Percentiles rank a stretch among this genome's conserved stretches.
Evolutionary conservation across 148 eudicot species (phyloP).

Genomic region (Dysphania ambrosioides): DNA sequence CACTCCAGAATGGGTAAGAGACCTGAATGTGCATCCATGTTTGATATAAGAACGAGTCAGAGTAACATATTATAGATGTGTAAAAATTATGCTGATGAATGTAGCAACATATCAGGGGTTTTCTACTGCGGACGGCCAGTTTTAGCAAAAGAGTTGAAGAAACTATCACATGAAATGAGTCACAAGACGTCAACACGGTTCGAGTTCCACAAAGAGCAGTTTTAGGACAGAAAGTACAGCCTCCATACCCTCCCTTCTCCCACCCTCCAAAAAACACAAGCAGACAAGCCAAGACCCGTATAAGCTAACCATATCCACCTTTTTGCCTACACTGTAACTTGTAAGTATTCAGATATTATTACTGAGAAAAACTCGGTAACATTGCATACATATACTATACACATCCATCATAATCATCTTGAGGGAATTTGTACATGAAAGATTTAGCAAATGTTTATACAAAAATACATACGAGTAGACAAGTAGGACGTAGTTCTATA

Average conservation of each 20-base stretch:
- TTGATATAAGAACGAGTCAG: neutral
- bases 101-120: slow-evolving; percentile 55
- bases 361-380: slow-evolving; percentile 7
- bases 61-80: neutral
- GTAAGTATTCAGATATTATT: slow-evolving; percentile 30
- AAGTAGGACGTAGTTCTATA: neutral
- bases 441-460: slow-evolving; percentile 5
- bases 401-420: slow-evolving; percentile 11
- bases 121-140: slow-evolving; percentile 85
- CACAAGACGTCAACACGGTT: slow-evolving; percentile 79
- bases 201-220: slow-evolving; percentile 88
- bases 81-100: neutral
- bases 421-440: slow-evolving; percentile 22
- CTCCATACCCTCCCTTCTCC: neutral
- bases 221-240: slow-evolving; percentile 34
- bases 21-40: neutral
- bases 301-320: slow-evolving; percentile 23
- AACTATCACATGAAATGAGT: slow-evolving; percentile 59
- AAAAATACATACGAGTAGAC: neutral
- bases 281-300: neutral
- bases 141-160: slow-evolving; percentile 75
- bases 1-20: too few relatives aligned
- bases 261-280: neutral
- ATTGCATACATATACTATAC: slow-evolving; percentile 22
- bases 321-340: slow-evolving; percentile 29